Conservation (phyloP, 495 filamentous ascomycete genomes). For the Penicillium flavigenum region DNA sequence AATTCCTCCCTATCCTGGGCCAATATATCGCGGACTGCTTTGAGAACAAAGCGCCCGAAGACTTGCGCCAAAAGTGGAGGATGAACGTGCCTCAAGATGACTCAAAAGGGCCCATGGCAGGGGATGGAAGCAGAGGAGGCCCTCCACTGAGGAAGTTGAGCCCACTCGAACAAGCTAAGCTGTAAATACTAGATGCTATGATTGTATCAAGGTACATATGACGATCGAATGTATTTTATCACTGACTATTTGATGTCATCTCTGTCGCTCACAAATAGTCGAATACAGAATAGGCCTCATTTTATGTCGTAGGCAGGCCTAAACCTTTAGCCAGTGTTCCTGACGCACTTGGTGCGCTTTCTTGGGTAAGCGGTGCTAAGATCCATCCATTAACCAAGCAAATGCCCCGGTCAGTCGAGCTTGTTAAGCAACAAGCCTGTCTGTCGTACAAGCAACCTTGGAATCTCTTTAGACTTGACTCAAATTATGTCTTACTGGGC, state of each 20-base stretch:
- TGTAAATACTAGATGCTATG: constrained; percentile 14
- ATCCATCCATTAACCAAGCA: not conserved
- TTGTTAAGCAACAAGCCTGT: not conserved
- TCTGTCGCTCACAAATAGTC: no score
- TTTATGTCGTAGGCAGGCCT: no score
- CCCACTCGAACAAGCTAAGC: constrained; percentile 26
- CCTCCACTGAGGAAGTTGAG: constrained; percentile 30
- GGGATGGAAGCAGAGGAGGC: constrained; percentile 36
- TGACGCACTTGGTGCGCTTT: no score
- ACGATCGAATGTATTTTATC: no score
- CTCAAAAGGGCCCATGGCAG: constrained; percentile 22
- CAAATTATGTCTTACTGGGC: not conserved
- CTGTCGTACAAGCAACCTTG: no score
- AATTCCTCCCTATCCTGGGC: constrained; percentile 77
- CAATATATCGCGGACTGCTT: constrained; percentile 66
- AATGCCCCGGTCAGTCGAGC: not conserved
- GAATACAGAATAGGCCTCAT: no score
- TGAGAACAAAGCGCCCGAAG: constrained; percentile 43
- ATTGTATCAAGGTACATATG: no score
- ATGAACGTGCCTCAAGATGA: constrained; percentile 28
- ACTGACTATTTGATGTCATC: no score
- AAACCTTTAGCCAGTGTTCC: no score
- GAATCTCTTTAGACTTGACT: not conserved
- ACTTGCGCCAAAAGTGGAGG: constrained; percentile 60
- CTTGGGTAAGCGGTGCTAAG: no score